These are phyloP conservation scores for Gastrolobium bilobum DNA, from an alignment of 306 rosid genomes.

Conservation along the genomic window DNA sequence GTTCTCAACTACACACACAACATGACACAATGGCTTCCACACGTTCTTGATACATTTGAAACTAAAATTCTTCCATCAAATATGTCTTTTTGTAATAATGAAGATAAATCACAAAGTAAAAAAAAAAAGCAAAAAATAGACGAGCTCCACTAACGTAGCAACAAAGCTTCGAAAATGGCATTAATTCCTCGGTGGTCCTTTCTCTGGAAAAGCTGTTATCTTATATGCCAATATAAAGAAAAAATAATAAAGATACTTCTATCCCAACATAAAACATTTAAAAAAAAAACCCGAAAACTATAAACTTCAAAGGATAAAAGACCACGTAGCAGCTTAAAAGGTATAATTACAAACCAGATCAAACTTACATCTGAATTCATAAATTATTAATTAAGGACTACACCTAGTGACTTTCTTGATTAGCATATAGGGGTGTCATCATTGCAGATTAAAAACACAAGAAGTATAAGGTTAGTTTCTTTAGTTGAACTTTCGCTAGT, in stretches of 20 bases:
- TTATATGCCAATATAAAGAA: background rate
- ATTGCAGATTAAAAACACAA: slow-evolving; percentile 38
- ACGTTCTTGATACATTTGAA: no score
- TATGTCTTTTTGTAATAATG: background rate
- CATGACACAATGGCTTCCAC: no score
- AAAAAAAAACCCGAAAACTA: no score
- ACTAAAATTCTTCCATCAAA: no score
- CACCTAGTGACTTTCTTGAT: background rate
- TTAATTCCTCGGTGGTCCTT: slow-evolving; percentile 47
- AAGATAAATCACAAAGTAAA: background rate
- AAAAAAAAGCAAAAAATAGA: slow-evolving; percentile 16
- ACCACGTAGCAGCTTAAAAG: slow-evolving; percentile 29
- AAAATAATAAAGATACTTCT: background rate
- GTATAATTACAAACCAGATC: background rate
- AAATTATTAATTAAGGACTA: slow-evolving; percentile 38
- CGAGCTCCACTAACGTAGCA: slow-evolving; percentile 34
- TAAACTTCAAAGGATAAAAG: background rate
- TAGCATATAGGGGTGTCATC: slow-evolving; percentile 47
- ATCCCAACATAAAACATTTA: no score
- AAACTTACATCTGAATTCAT: slow-evolving; percentile 28
- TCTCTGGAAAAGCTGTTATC: slow-evolving; percentile 26
- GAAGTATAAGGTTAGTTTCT: slow-evolving; percentile 15
- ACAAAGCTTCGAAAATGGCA: slow-evolving; percentile 41
- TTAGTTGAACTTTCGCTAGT: background rate
- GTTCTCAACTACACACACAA: no score